Evolutionary conservation across 371 early-diverging fungal genomes (phyloP), one percentile per base, ranked within the genome.

Genomic region (Mucor saturninus): DNA sequence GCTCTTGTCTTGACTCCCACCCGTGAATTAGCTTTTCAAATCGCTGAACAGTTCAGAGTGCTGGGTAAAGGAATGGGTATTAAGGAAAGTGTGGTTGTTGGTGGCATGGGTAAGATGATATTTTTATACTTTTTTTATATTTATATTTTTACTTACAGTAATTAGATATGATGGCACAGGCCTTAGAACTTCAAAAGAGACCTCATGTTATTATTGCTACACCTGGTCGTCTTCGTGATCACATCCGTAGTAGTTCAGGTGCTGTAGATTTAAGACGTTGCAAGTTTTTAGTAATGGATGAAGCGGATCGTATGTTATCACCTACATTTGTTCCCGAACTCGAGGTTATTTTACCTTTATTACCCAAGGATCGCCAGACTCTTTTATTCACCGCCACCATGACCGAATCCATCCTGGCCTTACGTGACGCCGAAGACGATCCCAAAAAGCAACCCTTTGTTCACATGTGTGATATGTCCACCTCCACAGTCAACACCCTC

Each of bases 141-240:
- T 5, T 9, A 4, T 8, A 46, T 15, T 4, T n/a, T 43, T 40
- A 9, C 4, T 14, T 30, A 31, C 7, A 48, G 28, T 8, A 28
- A 50, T 28, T 64, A 75, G 95, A 95, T 70, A 97, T 98, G 96
- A 94, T 94, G 85, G 76, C 76, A 15, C 98, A 99, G 73, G 95
- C 96, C 4, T 72, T 95, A 28, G 93, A 91, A 59, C 81, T 99
- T 26, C 78, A 91, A 8, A 86, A 86, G 50, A 74, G 93, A 49
- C 99, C 99, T 1, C 99, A 99, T 70, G 78, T 99, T 6, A 85
- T 99, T 10, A 91, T 99, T 55, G 99, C 98, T 6, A 99, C 99
- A 9, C 99, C 99, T 0, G 99, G 99, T 0, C 84, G 99, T 42
- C 81, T 99, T 40, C 93, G 91, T 6, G 98, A 98, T 77, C 98